Base-by-base conservation (phyloP, 176 grass and related monocot species). In the Musa itinerans region DNA sequence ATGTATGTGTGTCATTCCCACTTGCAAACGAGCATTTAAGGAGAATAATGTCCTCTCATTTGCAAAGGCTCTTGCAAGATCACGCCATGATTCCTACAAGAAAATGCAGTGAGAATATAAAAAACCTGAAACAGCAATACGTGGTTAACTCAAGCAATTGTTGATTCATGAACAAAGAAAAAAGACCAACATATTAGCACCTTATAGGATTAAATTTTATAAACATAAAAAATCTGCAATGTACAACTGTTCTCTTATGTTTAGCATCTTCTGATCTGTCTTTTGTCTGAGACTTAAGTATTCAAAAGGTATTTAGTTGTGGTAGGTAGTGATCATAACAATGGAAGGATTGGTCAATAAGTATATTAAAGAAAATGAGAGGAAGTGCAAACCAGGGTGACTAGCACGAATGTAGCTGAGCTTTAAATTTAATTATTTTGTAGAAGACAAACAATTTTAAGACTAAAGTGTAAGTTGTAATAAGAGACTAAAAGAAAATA, bases 61-160 rank as follows among this genome's bases (percentile, higher is more conserved):
- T 85, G 90, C 88, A 89, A 98, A 98, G 79, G 90, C 90, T 89
- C 82, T 93, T 82, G 86, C 87, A 77, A 98, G 90, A 83, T 98
- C 94, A 71, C 78, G 71, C 94, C 94, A 98, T 52, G 90, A 87
- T 27, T 98, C 94, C 94, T 98, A 63, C 78, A 75, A 80, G 27
- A 49, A 43, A 57, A 75, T 25, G 76, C 22, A 56, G 16, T 55
- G 13, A 78, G 23, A 67, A 77, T 24, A 6, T 22, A 1, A 79
- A 67, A 74, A 63, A 84, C 69, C 52, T 76, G 61, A 78, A 55
- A 54, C 70, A 23, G 55, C 16, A 74, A 69, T 27, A 48, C 7
- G 53, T 66, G 52, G 21, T 59, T 72, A 69, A 69, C 48, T 71
- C 27, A 74, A 17, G 23, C 65, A 34, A 52, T 81, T 10, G 13